A percentile compares a stretch with the other conserved stretches of the same genome.
These are phyloP conservation scores for Candolleomyces efflorescens DNA, from an alignment of 768 basidiomycete species.

Conservation along the genomic window DNA sequence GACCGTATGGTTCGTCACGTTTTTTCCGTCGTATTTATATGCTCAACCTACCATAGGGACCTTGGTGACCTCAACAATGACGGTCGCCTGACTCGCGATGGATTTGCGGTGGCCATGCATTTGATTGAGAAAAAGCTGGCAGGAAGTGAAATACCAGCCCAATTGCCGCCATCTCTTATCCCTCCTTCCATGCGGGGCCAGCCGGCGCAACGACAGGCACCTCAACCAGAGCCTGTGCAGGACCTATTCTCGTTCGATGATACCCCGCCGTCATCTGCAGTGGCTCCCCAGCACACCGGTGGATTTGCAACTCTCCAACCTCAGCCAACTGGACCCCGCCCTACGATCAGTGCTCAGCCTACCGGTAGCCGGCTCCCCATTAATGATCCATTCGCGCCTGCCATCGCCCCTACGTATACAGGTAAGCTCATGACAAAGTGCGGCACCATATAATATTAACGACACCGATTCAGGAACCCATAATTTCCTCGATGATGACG, in stretches of 20 bases:
- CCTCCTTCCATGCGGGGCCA: constrained; percentile 73
- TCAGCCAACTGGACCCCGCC: constrained; percentile 26
- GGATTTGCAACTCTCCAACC: constrained; percentile 24
- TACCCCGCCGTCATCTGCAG: constrained; percentile 42
- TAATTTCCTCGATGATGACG: constrained; percentile 76
- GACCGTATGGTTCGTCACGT: constrained; percentile 52
- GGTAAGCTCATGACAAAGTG: constrained; percentile 12
- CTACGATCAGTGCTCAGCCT: constrained; percentile 18
- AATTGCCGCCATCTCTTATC: constrained; percentile 69
- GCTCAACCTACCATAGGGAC: constrained; percentile 42
- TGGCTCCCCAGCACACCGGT: constrained; percentile 37
- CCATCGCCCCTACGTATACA: constrained; percentile 4
- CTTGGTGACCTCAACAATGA: constrained; percentile 86
- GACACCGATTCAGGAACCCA: constrained; percentile 13
- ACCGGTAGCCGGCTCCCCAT: constrained; percentile 16
- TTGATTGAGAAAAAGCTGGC: constrained; percentile 83
- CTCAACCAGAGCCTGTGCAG: constrained; percentile 36
- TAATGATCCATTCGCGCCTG: constrained; percentile 46
- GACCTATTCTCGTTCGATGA: constrained; percentile 55
- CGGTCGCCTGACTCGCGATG: constrained; percentile 82
- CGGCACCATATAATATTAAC: neutral
- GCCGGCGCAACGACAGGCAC: constrained; percentile 36
- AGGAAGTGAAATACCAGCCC: constrained; percentile 69
- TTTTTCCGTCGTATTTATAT: too few species aligned
- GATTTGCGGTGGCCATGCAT: constrained; percentile 94